Evolutionary conservation across 2,329 filamentous ascomycete species (phyloP), one percentile per base, ranked within the genome.

Genomic region (Neurospora crassa): DNA sequence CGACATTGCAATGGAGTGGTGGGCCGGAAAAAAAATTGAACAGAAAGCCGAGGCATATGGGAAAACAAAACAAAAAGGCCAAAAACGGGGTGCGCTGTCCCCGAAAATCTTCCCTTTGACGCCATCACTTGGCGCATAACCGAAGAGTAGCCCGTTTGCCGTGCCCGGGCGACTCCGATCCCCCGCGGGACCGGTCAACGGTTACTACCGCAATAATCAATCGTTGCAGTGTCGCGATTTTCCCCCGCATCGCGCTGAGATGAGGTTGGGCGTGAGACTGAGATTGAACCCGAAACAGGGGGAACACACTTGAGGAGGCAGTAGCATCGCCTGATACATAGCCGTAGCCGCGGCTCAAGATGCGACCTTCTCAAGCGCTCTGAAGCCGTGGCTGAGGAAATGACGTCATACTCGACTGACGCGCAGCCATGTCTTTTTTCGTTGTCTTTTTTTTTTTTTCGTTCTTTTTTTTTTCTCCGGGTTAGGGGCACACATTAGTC

Each of bases 371-470:
- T 43, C 41, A 69, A 47, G 29, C 24, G 68, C 10, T 63, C 47
- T 34, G 7, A 24, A 29, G 6, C 7, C 29, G 24, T 29, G 47
- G 47, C 47, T 59, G 20, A 37, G 5, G 34, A 37, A 37, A 37
- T 37, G 71, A 74, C 74, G 74, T 75, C 73, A 75, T 74, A 29
- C 59, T 70, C 69, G 67, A 68, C 69, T 71, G 47, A 71, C 40
- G 16, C 29, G 40, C 45, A 69, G n/a, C 59, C 73, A 70, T 53
- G n/a, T 34, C 1, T 34, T 1, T 24, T 59, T 16, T 4, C 29
- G 29, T 29, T 5, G 2, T 29, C 0, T 29, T 29, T 37, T 8
- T 37, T 37, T 6, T 37, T 37, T 8, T 1, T 24, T 59, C 3
- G 24, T 34, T 1, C 14, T 59, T 37, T 37, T 8, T 1, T 24